Base-by-base conservation (phyloP, 2,329 filamentous ascomycete genomes). In the Clarireedia hainanense region DNA sequence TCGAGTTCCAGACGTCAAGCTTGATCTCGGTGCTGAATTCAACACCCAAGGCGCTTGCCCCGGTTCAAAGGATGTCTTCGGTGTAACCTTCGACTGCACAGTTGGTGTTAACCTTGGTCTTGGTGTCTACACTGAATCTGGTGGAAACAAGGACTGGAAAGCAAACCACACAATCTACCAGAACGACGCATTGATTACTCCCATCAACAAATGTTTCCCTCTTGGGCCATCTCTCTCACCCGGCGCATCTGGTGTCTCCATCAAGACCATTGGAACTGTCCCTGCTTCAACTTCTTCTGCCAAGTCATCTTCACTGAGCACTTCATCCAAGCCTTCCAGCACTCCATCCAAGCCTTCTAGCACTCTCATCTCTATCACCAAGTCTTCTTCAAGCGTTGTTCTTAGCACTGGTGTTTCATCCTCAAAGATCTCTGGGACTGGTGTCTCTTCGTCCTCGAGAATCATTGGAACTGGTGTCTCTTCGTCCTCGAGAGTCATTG, bases 21-120 rank as follows among this genome's bases (percentile, higher is more conserved):
- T 55, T 15, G 17, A 50, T 20, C 52, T 55, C 3, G 52, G 52
- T 15, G 52, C 52, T 1, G 46, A 50, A 15, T 55, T 55, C 6
- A 55, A 55, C 37, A 50, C 52, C 20, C 52, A 55, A 50, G 52
- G 52, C 50, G 52, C 10, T 34, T 55, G 52, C 20, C 15, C 46
- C 26, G 52, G 46, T 9, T 55, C 52, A 37, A 24, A 23, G 2
- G 52, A 55, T 55, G 46, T 55, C 20, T 50, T 55, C 4, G 52
- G 52, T 55, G 52, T 55, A 6, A 55, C 24, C 3, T 50, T 55
- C 4, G 52, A 30, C 24, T 17, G 36, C 17, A 55, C 46, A 5
- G 52, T 55, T 17, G 46, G 52, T 55, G 46, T 43, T 6, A n/a
- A 55, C 5, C 46, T 55, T 14, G 26, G 15, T 6, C 46, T 55